Evolutionary conservation across 805 yeast species (phyloP), one percentile per base, ranked within the genome.

Genomic region (Scheffersomyces lignosus): DNA sequence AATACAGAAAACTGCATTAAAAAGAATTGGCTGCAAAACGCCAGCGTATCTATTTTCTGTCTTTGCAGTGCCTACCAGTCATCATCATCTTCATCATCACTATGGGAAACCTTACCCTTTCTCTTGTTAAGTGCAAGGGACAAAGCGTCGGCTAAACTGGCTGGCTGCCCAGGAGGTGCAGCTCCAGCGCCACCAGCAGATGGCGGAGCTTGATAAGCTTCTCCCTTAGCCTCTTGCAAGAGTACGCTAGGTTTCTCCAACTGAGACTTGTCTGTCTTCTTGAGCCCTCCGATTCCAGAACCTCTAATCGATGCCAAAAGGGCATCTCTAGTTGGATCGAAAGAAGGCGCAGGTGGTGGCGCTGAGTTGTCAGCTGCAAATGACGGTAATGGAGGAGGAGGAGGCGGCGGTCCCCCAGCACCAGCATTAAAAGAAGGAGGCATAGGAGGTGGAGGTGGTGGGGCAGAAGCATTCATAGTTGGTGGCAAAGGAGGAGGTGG

Each of bases 71-170:
- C n/a, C 47, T 38, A 64, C 69, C 70, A 65, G 23, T 65, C 70
- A 36, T 87, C 96, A 41, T 85, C 90, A 45, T 85, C 93, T 48
- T 86, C 95, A 41, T 84, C 93, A 45, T 88, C 96, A 47, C 88
- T 81, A 14, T 73, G 78, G 1, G 86, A 75, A 5, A 91, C 95
- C 58, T 87, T 88, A 15, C 77, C 79, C 62, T 91, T 91, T 54
- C 97, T 76, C 38, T 79, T 77, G 51, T 74, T 85, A 47, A 91
- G 72, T 3, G 97, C 98, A 13, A 86, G 86, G 7, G 95, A 88
- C 35, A 89, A 66, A 0, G 96, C 96, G 59, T 87, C 95, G 1
- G 96, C 96, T 40, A 89, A 64, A 10, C 78, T 71, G 2, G 80
- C 84, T 1, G 84, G 78, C 31, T 74, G 79, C 3, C 77, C 81